phyloP scores from a whole-genome alignment of 371 early-diverging fungal species.

The Blastocladiella emersonii region DNA sequence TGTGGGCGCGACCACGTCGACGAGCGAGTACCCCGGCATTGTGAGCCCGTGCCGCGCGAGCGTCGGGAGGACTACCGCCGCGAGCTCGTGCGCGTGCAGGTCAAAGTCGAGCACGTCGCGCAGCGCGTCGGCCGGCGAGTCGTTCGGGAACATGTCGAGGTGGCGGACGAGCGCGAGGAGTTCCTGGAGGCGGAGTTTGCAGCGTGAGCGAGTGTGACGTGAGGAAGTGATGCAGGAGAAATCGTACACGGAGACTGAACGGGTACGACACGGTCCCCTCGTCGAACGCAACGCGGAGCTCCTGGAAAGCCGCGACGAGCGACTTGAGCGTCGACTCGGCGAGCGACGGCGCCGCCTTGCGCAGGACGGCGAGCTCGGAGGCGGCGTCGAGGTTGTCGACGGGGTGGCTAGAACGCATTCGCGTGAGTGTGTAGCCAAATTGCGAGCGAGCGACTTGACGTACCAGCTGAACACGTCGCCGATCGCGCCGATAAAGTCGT shows the following conservation, averaged over 20 bases:
- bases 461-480: slow-evolving; percentile 59
- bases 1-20: not conserved
- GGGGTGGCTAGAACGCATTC: slow-evolving; percentile 31
- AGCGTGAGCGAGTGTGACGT: slow-evolving; percentile 40
- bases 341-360: slow-evolving; percentile 58
- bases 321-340: slow-evolving; percentile 49
- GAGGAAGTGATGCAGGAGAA: too few relatives aligned
- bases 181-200: not conserved
- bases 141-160: slow-evolving; percentile 41
- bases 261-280: slow-evolving; percentile 69
- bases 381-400: slow-evolving; percentile 65
- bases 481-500: slow-evolving; percentile 70
- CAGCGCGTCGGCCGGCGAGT: slow-evolving; percentile 54
- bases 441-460: slow-evolving; percentile 3
- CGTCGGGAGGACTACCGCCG: slow-evolving; percentile 23
- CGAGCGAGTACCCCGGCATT: not conserved
- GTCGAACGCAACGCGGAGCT: slow-evolving; percentile 56
- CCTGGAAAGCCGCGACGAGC: slow-evolving; percentile 56
- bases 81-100: slow-evolving; percentile 48
- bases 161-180: not conserved
- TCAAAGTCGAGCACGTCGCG: slow-evolving; percentile 79
- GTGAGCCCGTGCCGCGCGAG: slow-evolving; percentile 2
- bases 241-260: slow-evolving; percentile 68
- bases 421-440: not conserved
- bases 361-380: slow-evolving; percentile 33